Percentiles rank a stretch among this genome's conserved stretches.
Evolutionary conservation across 768 basidiomycete species (phyloP).

Genomic region (Phaeolepiota aurea): DNA sequence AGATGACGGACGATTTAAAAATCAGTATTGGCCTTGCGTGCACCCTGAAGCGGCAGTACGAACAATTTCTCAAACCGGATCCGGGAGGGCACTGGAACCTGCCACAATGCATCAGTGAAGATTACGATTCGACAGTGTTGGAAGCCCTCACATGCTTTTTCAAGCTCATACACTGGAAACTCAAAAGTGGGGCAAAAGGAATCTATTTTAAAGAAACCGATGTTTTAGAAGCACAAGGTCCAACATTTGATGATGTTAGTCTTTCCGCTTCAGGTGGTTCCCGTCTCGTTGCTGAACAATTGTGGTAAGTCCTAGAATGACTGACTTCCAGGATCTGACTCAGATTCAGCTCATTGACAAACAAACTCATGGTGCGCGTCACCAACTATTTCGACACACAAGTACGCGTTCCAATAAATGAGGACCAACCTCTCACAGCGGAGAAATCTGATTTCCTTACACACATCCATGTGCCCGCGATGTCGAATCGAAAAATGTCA

Average conservation of each 20-base stretch:
- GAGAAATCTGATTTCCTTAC: slow-evolving; percentile 23
- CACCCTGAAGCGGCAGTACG: slow-evolving; percentile 91
- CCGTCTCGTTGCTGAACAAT: slow-evolving; percentile 86
- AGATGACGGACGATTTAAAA: slow-evolving; percentile 89
- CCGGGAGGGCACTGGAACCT: slow-evolving; percentile 82
- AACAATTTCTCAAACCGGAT: slow-evolving; percentile 85
- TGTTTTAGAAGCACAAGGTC: slow-evolving; percentile 94
- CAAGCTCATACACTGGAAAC: slow-evolving; percentile 89
- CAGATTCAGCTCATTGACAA: slow-evolving; percentile 71
- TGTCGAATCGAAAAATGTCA: slow-evolving; percentile 49
- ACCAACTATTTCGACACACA: slow-evolving; percentile 94
- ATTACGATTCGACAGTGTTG: slow-evolving; percentile 85
- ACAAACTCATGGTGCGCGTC: slow-evolving; percentile 87
- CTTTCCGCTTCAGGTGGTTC: slow-evolving; percentile 84
- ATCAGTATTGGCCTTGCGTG: slow-evolving; percentile 88
- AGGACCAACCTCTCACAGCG: slow-evolving; percentile 15
- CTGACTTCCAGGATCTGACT: slow-evolving; percentile 3
- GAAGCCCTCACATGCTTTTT: slow-evolving; percentile 88
- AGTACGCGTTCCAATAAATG: slow-evolving; percentile 63
- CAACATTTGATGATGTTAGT: slow-evolving; percentile 89
- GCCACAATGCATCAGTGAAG: slow-evolving; percentile 80
- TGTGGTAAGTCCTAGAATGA: slow-evolving; percentile 55
- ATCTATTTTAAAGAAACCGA: slow-evolving; percentile 98
- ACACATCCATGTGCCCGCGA: slow-evolving; percentile 23
- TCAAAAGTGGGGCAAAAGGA: slow-evolving; percentile 86